These are phyloP conservation scores for Trichocladium antarcticum DNA, from an alignment of 495 filamentous ascomycete species.

Conservation along the genomic window DNA sequence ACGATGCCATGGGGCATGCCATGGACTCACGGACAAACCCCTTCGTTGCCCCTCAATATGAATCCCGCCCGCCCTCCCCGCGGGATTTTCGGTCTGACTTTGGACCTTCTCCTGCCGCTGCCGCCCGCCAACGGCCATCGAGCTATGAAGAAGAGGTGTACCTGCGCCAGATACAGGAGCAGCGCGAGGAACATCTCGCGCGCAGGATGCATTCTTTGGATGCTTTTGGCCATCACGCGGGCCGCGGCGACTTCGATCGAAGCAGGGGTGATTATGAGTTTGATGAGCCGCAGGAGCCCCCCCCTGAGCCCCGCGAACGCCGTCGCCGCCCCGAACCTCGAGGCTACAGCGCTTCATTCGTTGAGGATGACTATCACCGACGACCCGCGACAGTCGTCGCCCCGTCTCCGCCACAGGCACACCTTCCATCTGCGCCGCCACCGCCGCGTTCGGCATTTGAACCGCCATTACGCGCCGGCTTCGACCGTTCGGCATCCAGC, in stretches of 20 bases:
- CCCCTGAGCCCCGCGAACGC: constrained; percentile 29
- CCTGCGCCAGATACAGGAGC: constrained; percentile 43
- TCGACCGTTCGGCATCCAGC: constrained; percentile 26
- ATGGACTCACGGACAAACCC: constrained; percentile 16
- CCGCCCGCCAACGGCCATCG: constrained; percentile 27
- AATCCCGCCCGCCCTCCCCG: constrained; percentile 19
- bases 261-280: constrained; percentile 6
- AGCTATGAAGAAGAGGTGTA: constrained; percentile 45
- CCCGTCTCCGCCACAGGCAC: constrained; percentile 24
- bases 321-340: constrained; percentile 25
- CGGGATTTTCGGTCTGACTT: constrained; percentile 20
- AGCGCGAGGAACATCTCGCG: constrained; percentile 46
- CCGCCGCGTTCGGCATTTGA: constrained; percentile 23
- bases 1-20: constrained; percentile 40
- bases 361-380: constrained; percentile 36
- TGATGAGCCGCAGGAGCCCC: constrained; percentile 23
- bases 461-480: constrained; percentile 23
- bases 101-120: constrained; percentile 6
- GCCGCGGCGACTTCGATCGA: constrained; percentile 2
- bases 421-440: constrained; percentile 19
- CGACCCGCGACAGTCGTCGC: constrained; percentile 32
- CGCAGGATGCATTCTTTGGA: constrained; percentile 40
- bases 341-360: constrained; percentile 4
- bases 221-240: constrained; percentile 28
- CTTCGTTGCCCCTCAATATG: constrained; percentile 9